Base-by-base conservation (phyloP, 2,329 filamentous ascomycete species). In the Ophiostoma sp. region DNA sequence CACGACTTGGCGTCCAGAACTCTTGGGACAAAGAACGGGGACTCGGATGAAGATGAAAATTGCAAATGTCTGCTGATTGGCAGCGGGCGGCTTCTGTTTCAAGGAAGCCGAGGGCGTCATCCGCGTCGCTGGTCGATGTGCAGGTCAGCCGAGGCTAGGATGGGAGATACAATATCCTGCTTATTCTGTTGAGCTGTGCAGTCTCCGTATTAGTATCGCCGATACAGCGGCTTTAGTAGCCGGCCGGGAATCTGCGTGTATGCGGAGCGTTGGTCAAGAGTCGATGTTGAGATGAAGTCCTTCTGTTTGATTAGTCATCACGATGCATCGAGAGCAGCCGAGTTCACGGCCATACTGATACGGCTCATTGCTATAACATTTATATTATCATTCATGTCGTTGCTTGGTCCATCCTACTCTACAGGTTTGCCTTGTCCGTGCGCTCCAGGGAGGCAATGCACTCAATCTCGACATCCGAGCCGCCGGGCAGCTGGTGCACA, bases 401-500 rank as follows among this genome's bases (percentile, higher is more conserved):
- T 12, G 18, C 6, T 36, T 9, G 5, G 36, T 4, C 27, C 27
- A 18, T 6, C 49, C 49, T 7, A 18, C 55, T 16, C 40, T 65
- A 65, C 45, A 65, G 18, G 14, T 40, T 44, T 5, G 64, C 44
- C 18, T 49, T 65, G 36, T 36, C 65, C 2, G 18, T 8, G 3
- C 52, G 42, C 40, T 66, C 66, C 45, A 69, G 41, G 41, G 63
- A n/a, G 38, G 69, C 69, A 49, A 47, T 87, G 75, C 86, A 89
- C 79, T 93, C 89, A 75, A 93, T 90, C 81, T 92, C 90, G 8
- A 93, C 86, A 69, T 88, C 85, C 3, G 89, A 89, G 11, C 85
- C 84, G 74, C 89, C 84, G 1, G 89, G 90, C 73, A 93, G 79
- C 75, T 89, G 84, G 77, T 90, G 86, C 12, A 92, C 90, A 0